phyloP scores from a whole-genome alignment of 2,329 filamentous ascomycete genomes.

The Ophiocordyceps unilateralis region DNA sequence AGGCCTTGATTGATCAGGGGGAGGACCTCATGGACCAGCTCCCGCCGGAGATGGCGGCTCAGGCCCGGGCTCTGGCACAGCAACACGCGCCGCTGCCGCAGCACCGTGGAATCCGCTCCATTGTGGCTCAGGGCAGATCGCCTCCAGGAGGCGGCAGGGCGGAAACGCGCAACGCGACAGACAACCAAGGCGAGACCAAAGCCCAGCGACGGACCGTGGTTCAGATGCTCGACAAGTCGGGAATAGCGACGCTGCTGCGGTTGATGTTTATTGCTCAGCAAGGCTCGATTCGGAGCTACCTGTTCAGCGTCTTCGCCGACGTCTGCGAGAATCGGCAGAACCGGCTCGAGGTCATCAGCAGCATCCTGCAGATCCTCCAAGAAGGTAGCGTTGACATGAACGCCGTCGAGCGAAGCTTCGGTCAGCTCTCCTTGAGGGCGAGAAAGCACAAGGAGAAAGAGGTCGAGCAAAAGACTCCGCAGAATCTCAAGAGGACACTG shows the following conservation, averaged over 20 bases:
- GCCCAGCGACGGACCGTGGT: slow-evolving; percentile 64
- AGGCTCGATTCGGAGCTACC: slow-evolving; percentile 63
- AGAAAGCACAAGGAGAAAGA: slow-evolving; percentile 57
- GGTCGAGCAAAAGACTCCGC: slow-evolving; percentile 55
- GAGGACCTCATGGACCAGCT: slow-evolving; percentile 72
- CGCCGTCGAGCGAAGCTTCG: slow-evolving; percentile 89
- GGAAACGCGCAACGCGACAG: slow-evolving; percentile 10
- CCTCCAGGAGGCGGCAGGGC: slow-evolving; percentile 9
- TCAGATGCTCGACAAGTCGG: slow-evolving; percentile 93
- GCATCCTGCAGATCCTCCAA: slow-evolving; percentile 81
- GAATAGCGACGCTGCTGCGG: slow-evolving; percentile 88
- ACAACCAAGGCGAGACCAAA: slow-evolving; percentile 39
- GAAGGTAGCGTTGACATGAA: slow-evolving; percentile 88
- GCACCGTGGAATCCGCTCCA: slow-evolving; percentile 13
- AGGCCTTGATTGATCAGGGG: slow-evolving; percentile 81
- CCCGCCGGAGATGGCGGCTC: slow-evolving; percentile 69
- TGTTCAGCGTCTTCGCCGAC: slow-evolving; percentile 78
- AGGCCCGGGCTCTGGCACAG: slow-evolving; percentile 56
- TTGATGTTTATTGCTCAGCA: slow-evolving; percentile 96
- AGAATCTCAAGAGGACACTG: slow-evolving; percentile 57
- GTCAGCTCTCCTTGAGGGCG: slow-evolving; percentile 78
- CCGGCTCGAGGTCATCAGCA: slow-evolving; percentile 81
- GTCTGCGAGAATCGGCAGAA: slow-evolving; percentile 96
- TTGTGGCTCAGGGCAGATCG: slow-evolving; percentile 13
- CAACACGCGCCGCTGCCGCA: slow-evolving; percentile 14